A percentile compares a stretch with the other conserved stretches of the same genome.
phyloP scores from a whole-genome alignment of 2,329 filamentous ascomycete genomes.

The Cyclaneusma minus region DNA sequence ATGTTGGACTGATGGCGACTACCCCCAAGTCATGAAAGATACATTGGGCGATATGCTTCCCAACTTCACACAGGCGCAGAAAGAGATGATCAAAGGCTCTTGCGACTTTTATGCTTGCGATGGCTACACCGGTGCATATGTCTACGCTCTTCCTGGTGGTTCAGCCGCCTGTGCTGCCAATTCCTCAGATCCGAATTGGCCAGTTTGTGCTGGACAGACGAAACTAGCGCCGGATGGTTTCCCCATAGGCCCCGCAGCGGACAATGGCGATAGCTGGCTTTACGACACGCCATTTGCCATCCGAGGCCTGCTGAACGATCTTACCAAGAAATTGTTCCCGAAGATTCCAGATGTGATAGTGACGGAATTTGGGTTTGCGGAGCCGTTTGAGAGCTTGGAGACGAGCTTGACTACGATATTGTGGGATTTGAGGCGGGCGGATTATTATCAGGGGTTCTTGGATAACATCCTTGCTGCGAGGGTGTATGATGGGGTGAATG shows the following conservation, averaged over 20 bases:
- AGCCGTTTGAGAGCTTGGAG: constrained; percentile 23
- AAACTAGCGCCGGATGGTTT: constrained; percentile 24
- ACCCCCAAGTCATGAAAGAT: constrained; percentile 21
- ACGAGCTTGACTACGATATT: constrained; percentile 16
- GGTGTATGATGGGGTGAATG: constrained; percentile 22
- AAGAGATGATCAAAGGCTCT: constrained; percentile 24
- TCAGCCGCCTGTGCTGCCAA: constrained; percentile 25
- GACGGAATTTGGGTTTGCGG: constrained; percentile 24
- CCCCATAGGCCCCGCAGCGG: constrained; percentile 26
- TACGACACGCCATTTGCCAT: constrained; percentile 23
- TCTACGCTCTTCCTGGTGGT: constrained; percentile 17
- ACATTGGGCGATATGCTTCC: constrained; percentile 24
- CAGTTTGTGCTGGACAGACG: constrained; percentile 22
- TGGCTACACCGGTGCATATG: constrained; percentile 15
- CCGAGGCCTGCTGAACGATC: constrained; percentile 23
- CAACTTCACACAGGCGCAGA: constrained; percentile 21
- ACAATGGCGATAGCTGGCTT: constrained; percentile 25
- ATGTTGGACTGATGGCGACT: constrained; percentile 28
- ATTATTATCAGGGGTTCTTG: constrained; percentile 25
- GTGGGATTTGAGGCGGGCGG: constrained; percentile 24
- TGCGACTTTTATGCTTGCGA: constrained; percentile 28
- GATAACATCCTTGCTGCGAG: constrained; percentile 24
- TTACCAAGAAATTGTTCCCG: constrained; percentile 27
- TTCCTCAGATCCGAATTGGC: constrained; percentile 22
- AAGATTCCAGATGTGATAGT: constrained; percentile 23